Base-by-base conservation (phyloP, 495 filamentous ascomycete genomes). In the Cudoniella acicularis region DNA sequence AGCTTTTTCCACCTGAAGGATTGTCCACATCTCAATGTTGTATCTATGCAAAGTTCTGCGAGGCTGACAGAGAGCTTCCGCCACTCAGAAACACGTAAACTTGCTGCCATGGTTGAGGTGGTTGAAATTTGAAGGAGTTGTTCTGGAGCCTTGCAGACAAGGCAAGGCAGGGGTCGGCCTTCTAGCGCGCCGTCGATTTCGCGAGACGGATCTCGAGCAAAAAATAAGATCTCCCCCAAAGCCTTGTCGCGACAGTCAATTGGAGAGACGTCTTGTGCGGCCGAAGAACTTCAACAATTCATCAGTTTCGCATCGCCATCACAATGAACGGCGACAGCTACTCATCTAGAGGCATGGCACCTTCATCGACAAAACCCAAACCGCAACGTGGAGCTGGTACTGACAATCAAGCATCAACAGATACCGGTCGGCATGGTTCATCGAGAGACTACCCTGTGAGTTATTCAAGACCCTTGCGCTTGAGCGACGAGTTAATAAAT, bases 301-400 rank as follows among this genome's bases (percentile, higher is more conserved):
- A 8, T 21, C 4, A 50, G 30, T 41, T 30, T 54, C 13, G 18
- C 43, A 23, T 57, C 47, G 67, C 69, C 75, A 86, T 57, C 60
- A 96, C n/a, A n/a, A n/a, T 96, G 91, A 94, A 93, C 87, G 88
- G 88, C 68, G 90, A 94, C 70, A 86, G 77, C 66, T 93, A 93
- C 73, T 86, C 88, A 60, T 83, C 88, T 71, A 85, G 89, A 85
- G 88, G 87, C 87, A 77, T 73, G 77, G 42, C 54, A 54, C 54
- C 64, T 54, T 64, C 61, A 64, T 58, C 54, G 45, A 62, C 46
- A 46, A 68, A 69, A 59, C 53, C 47, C 56, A 61, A 62, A 66
- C 57, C 64, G 64, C 57, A 68, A 65, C 59, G 60, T 66, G 67
- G 68, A 69, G 48, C 65, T 63, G 62, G 57, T 59, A 68, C 63